These are phyloP conservation scores for Huiozyma sinensis DNA, from an alignment of 805 yeast genomes.

Conservation along the genomic window DNA sequence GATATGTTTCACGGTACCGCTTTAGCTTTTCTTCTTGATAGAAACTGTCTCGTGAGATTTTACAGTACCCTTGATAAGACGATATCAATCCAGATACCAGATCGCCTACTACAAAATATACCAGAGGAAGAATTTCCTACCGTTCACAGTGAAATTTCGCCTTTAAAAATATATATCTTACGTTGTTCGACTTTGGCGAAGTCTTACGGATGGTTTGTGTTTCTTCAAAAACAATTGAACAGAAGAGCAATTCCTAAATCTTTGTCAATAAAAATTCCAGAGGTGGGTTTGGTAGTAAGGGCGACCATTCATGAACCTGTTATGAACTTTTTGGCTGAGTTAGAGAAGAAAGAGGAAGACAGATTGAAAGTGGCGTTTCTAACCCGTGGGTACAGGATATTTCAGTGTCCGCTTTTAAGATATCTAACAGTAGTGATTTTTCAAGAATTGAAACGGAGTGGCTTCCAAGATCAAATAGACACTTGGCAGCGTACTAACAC, in stretches of 20 bases:
- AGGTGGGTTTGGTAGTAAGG: slow-evolving; percentile 16
- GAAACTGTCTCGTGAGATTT: slow-evolving; percentile 34
- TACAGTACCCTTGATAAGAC: slow-evolving; percentile 66
- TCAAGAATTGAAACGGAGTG: slow-evolving; percentile 24
- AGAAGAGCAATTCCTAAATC: slow-evolving; percentile 33
- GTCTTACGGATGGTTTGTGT: slow-evolving; percentile 54
- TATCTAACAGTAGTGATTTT: slow-evolving; percentile 24
- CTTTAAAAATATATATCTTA: slow-evolving; percentile 39
- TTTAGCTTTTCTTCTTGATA: slow-evolving; percentile 25
- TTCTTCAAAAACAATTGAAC: slow-evolving; percentile 41
- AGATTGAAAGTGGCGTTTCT: slow-evolving; percentile 9
- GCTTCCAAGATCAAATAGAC: slow-evolving; percentile 15
- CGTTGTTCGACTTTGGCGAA: slow-evolving; percentile 42
- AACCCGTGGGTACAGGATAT: slow-evolving; percentile 14
- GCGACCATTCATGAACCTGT: slow-evolving; percentile 13
- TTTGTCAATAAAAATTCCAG: slow-evolving; percentile 40
- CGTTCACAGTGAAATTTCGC: slow-evolving; percentile 6
- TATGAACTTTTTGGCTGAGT: slow-evolving; percentile 4
- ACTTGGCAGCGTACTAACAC: slow-evolving; percentile 20
- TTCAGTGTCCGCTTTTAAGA: slow-evolving; percentile 18
- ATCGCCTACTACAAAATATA: slow-evolving; percentile 1
- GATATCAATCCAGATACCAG: slow-evolving; percentile 27
- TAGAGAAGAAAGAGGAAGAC: slow-evolving; percentile 7
- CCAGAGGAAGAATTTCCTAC: background rate
- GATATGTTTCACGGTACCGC: slow-evolving; percentile 7